These are phyloP conservation scores for Suillus bovinus DNA, from an alignment of 768 basidiomycete species.

Conservation along the genomic window DNA sequence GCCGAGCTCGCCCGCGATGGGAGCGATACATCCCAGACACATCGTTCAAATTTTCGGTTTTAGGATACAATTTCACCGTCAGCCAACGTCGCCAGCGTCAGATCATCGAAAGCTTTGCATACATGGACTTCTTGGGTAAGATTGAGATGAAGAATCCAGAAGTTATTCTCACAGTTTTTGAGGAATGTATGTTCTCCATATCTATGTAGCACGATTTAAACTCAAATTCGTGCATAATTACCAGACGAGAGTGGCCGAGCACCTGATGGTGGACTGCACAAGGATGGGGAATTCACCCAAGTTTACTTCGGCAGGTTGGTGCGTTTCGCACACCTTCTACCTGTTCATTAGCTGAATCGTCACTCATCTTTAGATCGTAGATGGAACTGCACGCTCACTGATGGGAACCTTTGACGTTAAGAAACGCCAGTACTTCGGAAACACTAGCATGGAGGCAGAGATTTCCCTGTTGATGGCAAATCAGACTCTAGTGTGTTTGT, in stretches of 20 bases:
- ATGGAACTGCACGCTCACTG: slow-evolving; percentile 68
- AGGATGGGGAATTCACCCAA: slow-evolving; percentile 66
- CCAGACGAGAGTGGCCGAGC: slow-evolving; percentile 54
- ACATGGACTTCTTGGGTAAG: slow-evolving; percentile 80
- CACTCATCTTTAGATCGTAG: slow-evolving; percentile 44
- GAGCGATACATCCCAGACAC: slow-evolving; percentile 58
- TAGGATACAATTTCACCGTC: slow-evolving; percentile 74
- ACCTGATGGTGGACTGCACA: slow-evolving; percentile 50
- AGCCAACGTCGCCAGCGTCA: slow-evolving; percentile 62
- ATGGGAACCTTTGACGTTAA: slow-evolving; percentile 82
- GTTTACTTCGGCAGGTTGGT: slow-evolving; percentile 90
- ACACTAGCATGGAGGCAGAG: slow-evolving; percentile 97
- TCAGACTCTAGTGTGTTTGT: slow-evolving; percentile 75
- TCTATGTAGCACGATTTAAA: not conserved
- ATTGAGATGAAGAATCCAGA: slow-evolving; percentile 83
- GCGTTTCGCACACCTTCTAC: slow-evolving; percentile 31
- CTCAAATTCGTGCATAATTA: not conserved
- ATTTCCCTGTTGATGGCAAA: slow-evolving; percentile 96
- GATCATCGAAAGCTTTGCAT: slow-evolving; percentile 78
- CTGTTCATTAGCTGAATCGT: not conserved
- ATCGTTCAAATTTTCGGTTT: slow-evolving; percentile 80
- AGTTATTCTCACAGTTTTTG: slow-evolving; percentile 70
- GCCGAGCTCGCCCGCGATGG: slow-evolving; percentile 50
- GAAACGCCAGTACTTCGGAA: slow-evolving; percentile 87
- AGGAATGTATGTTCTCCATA: slow-evolving; percentile 69